Evolutionary conservation across 73 alveolate species (phyloP), one percentile per base, ranked within the genome.

Genomic region (Paramecium pentaurelia): DNA sequence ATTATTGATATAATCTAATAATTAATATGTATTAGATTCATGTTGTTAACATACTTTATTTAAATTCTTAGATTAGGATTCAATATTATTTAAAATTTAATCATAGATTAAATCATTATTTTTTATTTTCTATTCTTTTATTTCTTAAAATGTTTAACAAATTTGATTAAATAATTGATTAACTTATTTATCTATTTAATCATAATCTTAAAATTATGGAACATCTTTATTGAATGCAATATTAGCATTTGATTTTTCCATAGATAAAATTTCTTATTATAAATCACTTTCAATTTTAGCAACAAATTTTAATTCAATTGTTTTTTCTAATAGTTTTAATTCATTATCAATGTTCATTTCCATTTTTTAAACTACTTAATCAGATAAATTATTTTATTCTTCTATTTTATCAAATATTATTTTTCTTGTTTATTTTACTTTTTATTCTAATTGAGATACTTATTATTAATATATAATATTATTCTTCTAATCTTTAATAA

Each of bases 51-150:
- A 25, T 1, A 75, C 14, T 42, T 75, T 75, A 14, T 38, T 30
- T n/a, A 75, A 38, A 9, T 9, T 42, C 40, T 75, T 30, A 7
- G 34, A 34, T 75, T 38, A 75, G 10, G 36, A 6, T 42, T 75
- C 88, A 34, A 75, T 27, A 8, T 6, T 75, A 38, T 42, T 22
- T 20, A 75, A 18, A n/a, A 75, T 75, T 75, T 75, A 18, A 75
- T 75, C 88, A 42, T 4, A 75, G n/a, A 75, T 75, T 28, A 75
- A 38, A 75, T 75, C 88, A 75, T 75, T 75, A 37, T 75, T 75
- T 38, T 42, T 75, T 8, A 75, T 37, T 38, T 75, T 75, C 47
- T 38, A n/a, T 38, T 75, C 60, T 42, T 75, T 75, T 0, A 75
- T 75, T 7, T 75, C 88, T 75, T 38, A 38, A 75, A 30, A 75